Percentiles rank a stretch among this genome's conserved stretches.
Conservation (phyloP, 2,329 filamentous ascomycete genomes). For the Mycogone perniciosa region DNA sequence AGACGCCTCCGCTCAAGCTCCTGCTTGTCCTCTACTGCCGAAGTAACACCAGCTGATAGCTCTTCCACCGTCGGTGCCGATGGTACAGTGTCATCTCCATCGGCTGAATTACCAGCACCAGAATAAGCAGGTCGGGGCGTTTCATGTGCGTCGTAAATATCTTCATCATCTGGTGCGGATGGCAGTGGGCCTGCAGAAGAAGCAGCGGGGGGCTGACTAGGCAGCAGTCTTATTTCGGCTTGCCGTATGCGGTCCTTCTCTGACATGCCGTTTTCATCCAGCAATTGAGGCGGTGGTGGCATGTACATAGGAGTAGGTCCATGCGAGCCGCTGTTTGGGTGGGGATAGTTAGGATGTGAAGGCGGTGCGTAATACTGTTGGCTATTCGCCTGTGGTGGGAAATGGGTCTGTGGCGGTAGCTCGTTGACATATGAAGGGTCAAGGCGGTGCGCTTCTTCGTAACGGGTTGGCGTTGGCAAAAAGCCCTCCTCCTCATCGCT, state of each 20-base stretch:
- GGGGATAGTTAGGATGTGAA: conserved; percentile 10
- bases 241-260: conserved; percentile 77
- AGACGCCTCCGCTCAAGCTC: conserved; percentile 64
- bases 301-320: conserved; percentile 41
- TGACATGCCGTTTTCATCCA: conserved; percentile 56
- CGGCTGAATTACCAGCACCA: conserved; percentile 11
- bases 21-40: conserved; percentile 62
- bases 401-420: conserved; percentile 17
- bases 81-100: conserved; percentile 22
- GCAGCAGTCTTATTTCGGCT: conserved; percentile 72
- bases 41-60: conserved; percentile 20
- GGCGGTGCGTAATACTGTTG: conserved; percentile 13
- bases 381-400: conserved; percentile 32
- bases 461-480: conserved; percentile 12
- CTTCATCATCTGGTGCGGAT: conserved; percentile 37
- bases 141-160: conserved; percentile 45
- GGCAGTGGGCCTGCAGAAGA: conserved; percentile 16
- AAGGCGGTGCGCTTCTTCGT: conserved; percentile 6
- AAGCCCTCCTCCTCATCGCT: conserved; percentile 28
- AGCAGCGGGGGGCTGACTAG: conserved; percentile 58
- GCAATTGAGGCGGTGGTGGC: conserved; percentile 50
- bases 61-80: conserved; percentile 44
- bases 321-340: conserved; percentile 5
- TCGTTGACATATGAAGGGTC: conserved; percentile 2
- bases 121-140: conserved; percentile 22